These are phyloP conservation scores for Eimeria zaria DNA, from an alignment of 169 alveolate genomes.

Conservation along the genomic window DNA sequence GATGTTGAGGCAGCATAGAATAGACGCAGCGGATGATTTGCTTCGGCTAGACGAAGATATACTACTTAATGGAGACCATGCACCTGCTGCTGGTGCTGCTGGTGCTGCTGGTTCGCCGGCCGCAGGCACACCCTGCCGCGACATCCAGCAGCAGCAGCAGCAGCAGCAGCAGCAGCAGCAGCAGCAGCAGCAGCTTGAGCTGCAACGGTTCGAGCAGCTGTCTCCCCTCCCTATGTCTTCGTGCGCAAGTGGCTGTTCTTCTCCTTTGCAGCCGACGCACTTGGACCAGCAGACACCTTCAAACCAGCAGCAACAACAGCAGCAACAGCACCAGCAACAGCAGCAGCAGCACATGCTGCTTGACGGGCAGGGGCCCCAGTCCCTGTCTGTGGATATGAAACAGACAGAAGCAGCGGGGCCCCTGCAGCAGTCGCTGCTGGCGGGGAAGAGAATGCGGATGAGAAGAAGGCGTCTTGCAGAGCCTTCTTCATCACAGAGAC, in stretches of 20 bases:
- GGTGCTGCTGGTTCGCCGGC: background rate
- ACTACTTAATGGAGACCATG: background rate
- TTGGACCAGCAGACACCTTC: background rate
- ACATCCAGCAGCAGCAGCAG: slow-evolving; percentile 22
- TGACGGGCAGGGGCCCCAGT: background rate
- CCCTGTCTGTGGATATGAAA: background rate
- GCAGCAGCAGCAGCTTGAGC: slow-evolving; percentile 26
- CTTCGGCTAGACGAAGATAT: slow-evolving; percentile 25
- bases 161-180: slow-evolving; percentile 47
- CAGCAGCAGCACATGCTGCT: slow-evolving; percentile 23
- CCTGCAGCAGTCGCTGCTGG: background rate
- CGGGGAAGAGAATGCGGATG: slow-evolving; percentile 23
- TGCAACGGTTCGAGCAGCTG: slow-evolving; percentile 2
- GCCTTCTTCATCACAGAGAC: background rate
- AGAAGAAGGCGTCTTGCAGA: slow-evolving; percentile 15
- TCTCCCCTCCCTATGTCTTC: slow-evolving; percentile 46
- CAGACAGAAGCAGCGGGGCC: background rate
- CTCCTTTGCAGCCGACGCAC: slow-evolving; percentile 62
- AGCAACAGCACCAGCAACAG: no score
- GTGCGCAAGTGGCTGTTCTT: slow-evolving; percentile 52
- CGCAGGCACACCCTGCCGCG: background rate
- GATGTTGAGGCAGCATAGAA: slow-evolving; percentile 12
- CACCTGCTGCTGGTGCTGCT: background rate
- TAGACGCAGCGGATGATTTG: background rate
- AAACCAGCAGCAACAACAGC: slow-evolving; percentile 10